Evolutionary conservation across 2,329 filamentous ascomycete genomes (phyloP).

Genomic region (Penicillium concentricum): DNA sequence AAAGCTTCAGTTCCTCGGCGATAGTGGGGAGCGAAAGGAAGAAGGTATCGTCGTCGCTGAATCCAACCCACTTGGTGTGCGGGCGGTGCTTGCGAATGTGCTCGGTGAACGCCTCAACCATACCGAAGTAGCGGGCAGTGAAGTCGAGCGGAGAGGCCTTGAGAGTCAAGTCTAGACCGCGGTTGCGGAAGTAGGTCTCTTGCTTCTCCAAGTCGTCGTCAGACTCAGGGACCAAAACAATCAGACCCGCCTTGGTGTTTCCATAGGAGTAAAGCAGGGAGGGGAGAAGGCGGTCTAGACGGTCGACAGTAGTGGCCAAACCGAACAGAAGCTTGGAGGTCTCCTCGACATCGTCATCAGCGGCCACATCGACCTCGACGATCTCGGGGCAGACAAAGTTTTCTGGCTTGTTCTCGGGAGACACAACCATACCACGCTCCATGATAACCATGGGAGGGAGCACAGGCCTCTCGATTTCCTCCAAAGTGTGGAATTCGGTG

Average conservation of each 20-base stretch:
- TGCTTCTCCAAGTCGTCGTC: slow-evolving; percentile 41
- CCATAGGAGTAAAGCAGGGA: slow-evolving; percentile 45
- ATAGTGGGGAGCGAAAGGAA: slow-evolving; percentile 42
- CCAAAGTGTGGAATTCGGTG: slow-evolving; percentile 40
- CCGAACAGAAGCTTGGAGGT: slow-evolving; percentile 45
- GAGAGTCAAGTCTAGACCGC: slow-evolving; percentile 42
- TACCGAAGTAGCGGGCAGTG: slow-evolving; percentile 45
- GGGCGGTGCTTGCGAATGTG: slow-evolving; percentile 40
- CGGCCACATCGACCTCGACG: slow-evolving; percentile 42
- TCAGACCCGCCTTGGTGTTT: slow-evolving; percentile 40
- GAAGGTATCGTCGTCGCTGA: slow-evolving; percentile 47
- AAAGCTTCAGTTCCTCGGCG: slow-evolving; percentile 40
- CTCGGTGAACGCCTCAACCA: slow-evolving; percentile 42
- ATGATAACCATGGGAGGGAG: slow-evolving; percentile 39
- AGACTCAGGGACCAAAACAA: slow-evolving; percentile 44
- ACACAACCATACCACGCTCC: slow-evolving; percentile 41
- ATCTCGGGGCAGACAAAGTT: slow-evolving; percentile 40
- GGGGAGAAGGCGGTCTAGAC: slow-evolving; percentile 41
- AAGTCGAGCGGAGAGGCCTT: slow-evolving; percentile 42
- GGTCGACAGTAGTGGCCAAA: slow-evolving; percentile 44
- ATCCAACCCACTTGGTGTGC: slow-evolving; percentile 44
- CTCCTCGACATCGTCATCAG: slow-evolving; percentile 40
- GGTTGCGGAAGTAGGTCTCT: slow-evolving; percentile 43
- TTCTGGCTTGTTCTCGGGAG: slow-evolving; percentile 32
- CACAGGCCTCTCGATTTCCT: slow-evolving; percentile 39